phyloP scores from a whole-genome alignment of 192 early-diverging fungal genomes.

The Backusella psychrophila region DNA sequence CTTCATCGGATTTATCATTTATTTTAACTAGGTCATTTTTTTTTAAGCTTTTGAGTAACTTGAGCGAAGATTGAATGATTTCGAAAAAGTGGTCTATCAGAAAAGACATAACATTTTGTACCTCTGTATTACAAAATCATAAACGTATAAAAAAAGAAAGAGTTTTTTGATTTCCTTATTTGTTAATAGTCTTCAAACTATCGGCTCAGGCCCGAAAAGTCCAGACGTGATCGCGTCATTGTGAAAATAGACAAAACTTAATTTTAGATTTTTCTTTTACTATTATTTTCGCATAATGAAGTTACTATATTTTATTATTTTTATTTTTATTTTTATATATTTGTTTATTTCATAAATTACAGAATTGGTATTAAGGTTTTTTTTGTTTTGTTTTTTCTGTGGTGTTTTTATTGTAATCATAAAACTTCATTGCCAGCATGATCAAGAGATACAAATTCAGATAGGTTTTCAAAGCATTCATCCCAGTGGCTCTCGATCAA shows the following conservation, averaged over 20 bases:
- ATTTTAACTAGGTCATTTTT: background rate
- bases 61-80: background rate
- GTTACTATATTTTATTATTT: background rate
- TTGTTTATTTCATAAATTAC: slow-evolving; percentile 1
- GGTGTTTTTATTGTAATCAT: background rate
- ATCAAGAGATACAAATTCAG: slow-evolving; percentile 4
- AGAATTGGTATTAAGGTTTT: background rate
- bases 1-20: background rate
- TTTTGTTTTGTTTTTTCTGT: background rate
- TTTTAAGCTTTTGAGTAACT: too few species aligned
- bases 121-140: background rate
- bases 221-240: background rate
- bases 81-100: background rate
- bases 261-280: background rate
- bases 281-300: background rate
- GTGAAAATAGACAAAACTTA: background rate
- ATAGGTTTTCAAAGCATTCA: background rate
- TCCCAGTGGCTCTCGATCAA: background rate
- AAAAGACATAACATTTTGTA: background rate
- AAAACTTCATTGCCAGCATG: slow-evolving; percentile 3
- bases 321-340: background rate
- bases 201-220: background rate
- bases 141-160: background rate
- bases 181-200: background rate
- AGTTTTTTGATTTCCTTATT: background rate